Percentiles rank a stretch among this genome's conserved stretches.
Conservation (phyloP, 2,329 filamentous ascomycete species). For the Xylariales sp. region DNA sequence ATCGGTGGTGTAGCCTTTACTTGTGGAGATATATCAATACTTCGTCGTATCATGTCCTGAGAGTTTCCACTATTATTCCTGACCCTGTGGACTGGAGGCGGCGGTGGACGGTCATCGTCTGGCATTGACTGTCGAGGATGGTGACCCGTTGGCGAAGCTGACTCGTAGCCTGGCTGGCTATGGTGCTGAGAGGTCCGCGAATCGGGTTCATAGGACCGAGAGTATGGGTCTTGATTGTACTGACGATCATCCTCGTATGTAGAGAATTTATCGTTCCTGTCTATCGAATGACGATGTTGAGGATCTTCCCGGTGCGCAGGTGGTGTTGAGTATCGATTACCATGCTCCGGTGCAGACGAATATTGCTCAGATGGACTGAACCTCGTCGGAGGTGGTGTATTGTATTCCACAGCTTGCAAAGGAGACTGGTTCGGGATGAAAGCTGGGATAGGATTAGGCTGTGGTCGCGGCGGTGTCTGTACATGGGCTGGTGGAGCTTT, state of each 20-base stretch:
- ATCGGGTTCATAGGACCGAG: constrained; percentile 24
- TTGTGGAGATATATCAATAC: constrained; percentile 35
- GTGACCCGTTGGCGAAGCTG: constrained; percentile 15
- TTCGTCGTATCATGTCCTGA: constrained; percentile 35
- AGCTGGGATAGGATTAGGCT: constrained; percentile 34
- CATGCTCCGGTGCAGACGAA: constrained; percentile 23
- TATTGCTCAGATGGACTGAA: constrained; percentile 33
- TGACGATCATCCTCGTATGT: constrained; percentile 24
- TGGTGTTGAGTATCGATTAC: constrained; percentile 28
- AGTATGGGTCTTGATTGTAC: constrained; percentile 28
- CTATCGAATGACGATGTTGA: constrained; percentile 19
- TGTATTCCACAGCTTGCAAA: constrained; percentile 48
- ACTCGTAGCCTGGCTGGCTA: constrained; percentile 16
- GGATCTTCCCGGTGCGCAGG: constrained; percentile 35
- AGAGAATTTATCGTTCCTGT: constrained; percentile 21
- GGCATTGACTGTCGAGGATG: constrained; percentile 31
- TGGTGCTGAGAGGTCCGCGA: constrained; percentile 16
- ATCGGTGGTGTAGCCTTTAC: constrained; percentile 43
- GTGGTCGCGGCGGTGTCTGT: constrained; percentile 43
- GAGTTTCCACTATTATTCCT: constrained; percentile 39
- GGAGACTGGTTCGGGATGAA: constrained; percentile 50
- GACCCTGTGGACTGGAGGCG: constrained; percentile 51
- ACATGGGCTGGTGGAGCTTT: constrained; percentile 35
- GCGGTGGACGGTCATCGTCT: constrained; percentile 44
- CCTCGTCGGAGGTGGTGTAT: constrained; percentile 30